Conservation (phyloP, 345 rosid genomes). For the Geranium brycei region DNA sequence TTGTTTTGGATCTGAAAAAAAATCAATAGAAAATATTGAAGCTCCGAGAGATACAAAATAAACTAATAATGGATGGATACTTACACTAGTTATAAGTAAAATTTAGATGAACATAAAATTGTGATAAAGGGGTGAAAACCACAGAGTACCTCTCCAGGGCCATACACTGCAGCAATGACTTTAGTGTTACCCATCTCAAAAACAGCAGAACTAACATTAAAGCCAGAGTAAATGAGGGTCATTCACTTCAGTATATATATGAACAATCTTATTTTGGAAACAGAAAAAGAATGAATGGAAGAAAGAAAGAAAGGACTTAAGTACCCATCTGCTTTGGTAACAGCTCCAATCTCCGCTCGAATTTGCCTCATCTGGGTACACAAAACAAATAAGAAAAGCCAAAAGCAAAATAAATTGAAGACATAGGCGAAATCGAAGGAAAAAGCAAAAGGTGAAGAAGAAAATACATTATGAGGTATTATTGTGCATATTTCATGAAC, state of each 20-base stretch:
- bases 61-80: background rate
- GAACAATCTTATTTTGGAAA: background rate
- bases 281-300: background rate
- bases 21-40: background rate
- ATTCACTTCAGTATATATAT: background rate
- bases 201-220: constrained; percentile 49
- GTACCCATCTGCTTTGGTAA: constrained; percentile 80
- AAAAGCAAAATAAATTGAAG: background rate
- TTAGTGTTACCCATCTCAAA: constrained; percentile 96
- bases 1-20: constrained; percentile 54
- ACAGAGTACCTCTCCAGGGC: constrained; percentile 70
- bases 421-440: too few relatives aligned
- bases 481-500: too few relatives aligned
- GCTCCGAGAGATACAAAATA: background rate
- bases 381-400: background rate
- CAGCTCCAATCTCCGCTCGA: constrained; percentile 68
- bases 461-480: too few relatives aligned
- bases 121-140: background rate
- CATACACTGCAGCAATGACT: constrained; percentile 93
- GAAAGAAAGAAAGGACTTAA: background rate
- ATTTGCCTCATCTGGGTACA: constrained; percentile 67
- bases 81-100: background rate
- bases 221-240: background rate
- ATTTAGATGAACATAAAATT: background rate
- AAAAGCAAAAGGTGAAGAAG: background rate